Evolutionary conservation across 805 yeast genomes (phyloP).

Genomic region (Maudiozyma bulderi): DNA sequence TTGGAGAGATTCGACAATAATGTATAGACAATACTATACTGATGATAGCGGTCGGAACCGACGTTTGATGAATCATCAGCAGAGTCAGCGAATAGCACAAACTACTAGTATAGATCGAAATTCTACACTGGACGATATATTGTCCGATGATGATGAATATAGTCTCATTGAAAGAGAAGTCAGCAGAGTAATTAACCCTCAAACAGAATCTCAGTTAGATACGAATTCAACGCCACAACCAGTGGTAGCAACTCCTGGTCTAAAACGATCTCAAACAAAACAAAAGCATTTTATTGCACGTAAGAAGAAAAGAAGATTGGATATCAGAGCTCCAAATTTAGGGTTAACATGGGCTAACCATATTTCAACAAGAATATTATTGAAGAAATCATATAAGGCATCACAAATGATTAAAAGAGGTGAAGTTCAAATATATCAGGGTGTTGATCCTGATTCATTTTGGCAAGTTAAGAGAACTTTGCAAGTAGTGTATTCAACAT

Average conservation of each 20-base stretch:
- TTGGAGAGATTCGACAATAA: constrained; percentile 47
- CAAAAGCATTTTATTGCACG: not conserved
- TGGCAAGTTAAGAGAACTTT: constrained; percentile 30
- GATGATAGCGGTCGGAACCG: not conserved
- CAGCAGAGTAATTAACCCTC: constrained; percentile 4
- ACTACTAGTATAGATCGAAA: not conserved
- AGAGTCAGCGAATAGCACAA: not conserved
- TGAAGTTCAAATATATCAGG: constrained; percentile 25
- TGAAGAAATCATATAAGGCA: constrained; percentile 37
- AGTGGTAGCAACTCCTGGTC: not conserved
- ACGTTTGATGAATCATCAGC: not conserved
- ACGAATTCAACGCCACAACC: not conserved
- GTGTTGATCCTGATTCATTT: constrained; percentile 23
- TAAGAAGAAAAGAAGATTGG: constrained; percentile 24
- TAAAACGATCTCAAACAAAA: not conserved
- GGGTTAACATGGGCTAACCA: constrained; percentile 48
- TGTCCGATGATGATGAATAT: constrained; percentile 26
- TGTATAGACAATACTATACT: constrained; percentile 20
- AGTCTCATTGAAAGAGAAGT: constrained; percentile 17
- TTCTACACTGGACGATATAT: constrained; percentile 4
- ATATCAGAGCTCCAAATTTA: constrained; percentile 40
- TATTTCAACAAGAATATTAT: constrained; percentile 40
- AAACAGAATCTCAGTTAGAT: not conserved
- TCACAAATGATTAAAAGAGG: constrained; percentile 24
- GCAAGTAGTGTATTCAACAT: constrained; percentile 35